Percentiles rank a stretch among this genome's conserved stretches.
These are phyloP conservation scores for Papilionanthe hybrid DNA, from an alignment of 116 monocot genomes.

Conservation along the genomic window DNA sequence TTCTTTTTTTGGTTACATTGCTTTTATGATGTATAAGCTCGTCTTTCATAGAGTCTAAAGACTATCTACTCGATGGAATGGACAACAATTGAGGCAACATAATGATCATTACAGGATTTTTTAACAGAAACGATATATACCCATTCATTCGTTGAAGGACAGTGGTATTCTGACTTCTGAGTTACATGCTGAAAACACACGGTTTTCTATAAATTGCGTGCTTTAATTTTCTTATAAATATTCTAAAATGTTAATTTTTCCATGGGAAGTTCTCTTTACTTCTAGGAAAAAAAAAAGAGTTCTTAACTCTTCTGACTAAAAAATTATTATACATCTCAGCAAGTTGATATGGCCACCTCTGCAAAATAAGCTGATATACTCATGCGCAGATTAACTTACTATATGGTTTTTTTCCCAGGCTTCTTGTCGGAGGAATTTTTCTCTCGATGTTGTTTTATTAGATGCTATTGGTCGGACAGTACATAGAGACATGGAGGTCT, in stretches of 20 bases:
- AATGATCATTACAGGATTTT: background rate
- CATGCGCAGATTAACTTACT: constrained; percentile 10
- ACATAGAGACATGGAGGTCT: constrained; percentile 67
- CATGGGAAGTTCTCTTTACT: background rate
- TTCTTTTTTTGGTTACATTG: background rate
- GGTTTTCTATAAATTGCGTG: background rate
- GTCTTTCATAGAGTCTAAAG: background rate
- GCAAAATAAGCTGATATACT: background rate
- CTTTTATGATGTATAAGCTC: background rate
- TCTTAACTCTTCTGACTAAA: background rate
- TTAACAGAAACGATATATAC: background rate
- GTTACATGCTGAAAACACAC: background rate
- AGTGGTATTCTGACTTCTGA: background rate
- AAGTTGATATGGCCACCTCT: background rate
- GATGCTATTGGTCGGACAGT: constrained; percentile 56
- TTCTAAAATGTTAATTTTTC: background rate
- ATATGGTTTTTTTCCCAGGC: constrained; percentile 33
- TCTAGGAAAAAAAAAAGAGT: background rate
- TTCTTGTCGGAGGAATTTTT: constrained; percentile 73
- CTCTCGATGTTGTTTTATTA: constrained; percentile 62
- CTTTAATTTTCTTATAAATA: background rate
- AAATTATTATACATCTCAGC: background rate
- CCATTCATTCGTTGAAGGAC: background rate
- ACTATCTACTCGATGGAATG: background rate
- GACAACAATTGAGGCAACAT: background rate